phyloP scores from a whole-genome alignment of 192 early-diverging fungal genomes.

The Coemansia sp. region DNA sequence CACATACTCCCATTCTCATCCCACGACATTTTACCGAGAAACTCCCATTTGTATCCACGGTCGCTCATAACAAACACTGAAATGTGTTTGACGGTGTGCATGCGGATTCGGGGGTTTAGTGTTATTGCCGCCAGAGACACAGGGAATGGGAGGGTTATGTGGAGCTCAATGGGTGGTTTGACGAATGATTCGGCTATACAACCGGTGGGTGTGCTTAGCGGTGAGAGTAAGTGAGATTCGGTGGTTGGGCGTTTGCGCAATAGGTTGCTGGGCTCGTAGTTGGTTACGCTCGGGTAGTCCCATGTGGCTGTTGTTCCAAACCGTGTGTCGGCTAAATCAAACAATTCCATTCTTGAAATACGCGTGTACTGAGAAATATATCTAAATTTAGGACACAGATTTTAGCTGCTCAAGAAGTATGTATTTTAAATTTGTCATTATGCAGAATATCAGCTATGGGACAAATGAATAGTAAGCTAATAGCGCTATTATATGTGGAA shows the following conservation, averaged over 20 bases:
- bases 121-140: constrained; percentile 18
- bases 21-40: constrained; percentile 9
- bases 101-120: constrained; percentile 22
- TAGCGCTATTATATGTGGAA: too few relatives aligned
- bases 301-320: constrained; percentile 8
- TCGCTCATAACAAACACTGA: constrained; percentile 5
- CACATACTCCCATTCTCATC: not conserved
- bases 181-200: constrained; percentile 35
- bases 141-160: constrained; percentile 9
- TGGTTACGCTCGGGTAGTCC: constrained; percentile 15
- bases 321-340: constrained; percentile 29
- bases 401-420: too few relatives aligned
- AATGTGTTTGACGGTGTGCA: not conserved
- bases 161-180: constrained; percentile 24
- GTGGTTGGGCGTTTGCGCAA: not conserved
- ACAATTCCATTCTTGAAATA: constrained; percentile 15
- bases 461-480: too few relatives aligned
- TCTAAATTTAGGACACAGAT: too few relatives aligned
- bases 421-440: too few relatives aligned
- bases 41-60: constrained; percentile 10
- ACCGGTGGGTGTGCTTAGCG: not conserved
- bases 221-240: not conserved
- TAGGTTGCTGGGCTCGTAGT: constrained; percentile 19
- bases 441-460: too few relatives aligned
- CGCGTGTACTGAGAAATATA: too few relatives aligned